These are phyloP conservation scores for Cryomyces antarcticus DNA, from an alignment of 495 filamentous ascomycete genomes.

Conservation along the genomic window DNA sequence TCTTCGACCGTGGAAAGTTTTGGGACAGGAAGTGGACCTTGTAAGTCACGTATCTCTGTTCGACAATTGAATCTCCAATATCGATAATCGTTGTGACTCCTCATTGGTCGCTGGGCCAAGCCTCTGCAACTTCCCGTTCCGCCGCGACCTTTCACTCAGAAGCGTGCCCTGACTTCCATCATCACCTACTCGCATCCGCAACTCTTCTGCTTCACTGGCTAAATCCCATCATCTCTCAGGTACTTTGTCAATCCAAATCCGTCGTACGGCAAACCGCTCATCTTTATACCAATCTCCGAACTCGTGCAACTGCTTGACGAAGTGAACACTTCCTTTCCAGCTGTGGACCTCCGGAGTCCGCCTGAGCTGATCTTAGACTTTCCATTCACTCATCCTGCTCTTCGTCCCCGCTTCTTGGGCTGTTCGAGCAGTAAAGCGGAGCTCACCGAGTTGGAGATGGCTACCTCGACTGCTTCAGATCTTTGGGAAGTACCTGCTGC, in stretches of 20 bases:
- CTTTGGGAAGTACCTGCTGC: not conserved
- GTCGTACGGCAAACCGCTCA: slow-evolving; percentile 23
- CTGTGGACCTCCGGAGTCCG: slow-evolving; percentile 29
- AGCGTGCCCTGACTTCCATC: too few species aligned
- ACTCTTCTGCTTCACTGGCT: not conserved
- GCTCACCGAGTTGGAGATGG: slow-evolving; percentile 14
- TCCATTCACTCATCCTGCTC: slow-evolving; percentile 25
- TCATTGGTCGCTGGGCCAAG: slow-evolving; percentile 3
- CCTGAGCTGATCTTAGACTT: slow-evolving; percentile 37
- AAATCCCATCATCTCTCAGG: slow-evolving; percentile 1
- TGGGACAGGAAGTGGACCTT: slow-evolving; percentile 48
- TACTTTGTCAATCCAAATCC: too few species aligned
- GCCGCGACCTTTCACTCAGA: too few species aligned
- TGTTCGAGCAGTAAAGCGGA: slow-evolving; percentile 20
- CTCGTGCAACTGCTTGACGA: slow-evolving; percentile 34
- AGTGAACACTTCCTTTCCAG: slow-evolving; percentile 32
- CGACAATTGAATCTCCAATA: not conserved
- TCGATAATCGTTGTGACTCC: slow-evolving; percentile 3
- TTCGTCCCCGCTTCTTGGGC: slow-evolving; percentile 44
- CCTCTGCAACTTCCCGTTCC: not conserved
- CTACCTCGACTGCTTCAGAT: not conserved
- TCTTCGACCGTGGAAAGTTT: slow-evolving; percentile 37
- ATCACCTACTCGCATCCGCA: not conserved
- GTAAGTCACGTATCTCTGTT: slow-evolving; percentile 28
- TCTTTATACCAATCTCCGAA: slow-evolving; percentile 45